Evolutionary conservation across 768 basidiomycete genomes (phyloP).

Genomic region (Candolleomyces eurysporus): DNA sequence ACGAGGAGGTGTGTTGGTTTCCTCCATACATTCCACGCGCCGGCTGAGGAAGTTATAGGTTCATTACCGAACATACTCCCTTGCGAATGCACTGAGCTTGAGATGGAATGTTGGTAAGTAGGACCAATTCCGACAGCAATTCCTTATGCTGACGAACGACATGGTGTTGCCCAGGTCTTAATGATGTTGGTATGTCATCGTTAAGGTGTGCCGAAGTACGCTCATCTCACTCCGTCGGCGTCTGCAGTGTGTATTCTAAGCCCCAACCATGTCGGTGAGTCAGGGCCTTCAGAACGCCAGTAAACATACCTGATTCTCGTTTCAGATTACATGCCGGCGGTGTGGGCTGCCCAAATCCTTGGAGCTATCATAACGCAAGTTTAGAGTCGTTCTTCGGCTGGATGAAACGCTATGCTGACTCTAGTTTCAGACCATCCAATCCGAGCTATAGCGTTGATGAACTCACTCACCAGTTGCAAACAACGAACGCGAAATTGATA

Average conservation of each 20-base stretch:
- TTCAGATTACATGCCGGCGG: conserved; percentile 50
- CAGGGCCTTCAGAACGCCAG: neutral
- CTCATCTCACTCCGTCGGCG: neutral
- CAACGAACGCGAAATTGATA: conserved; percentile 46
- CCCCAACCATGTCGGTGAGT: conserved; percentile 59
- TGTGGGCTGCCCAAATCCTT: conserved; percentile 61
- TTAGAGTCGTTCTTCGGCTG: neutral
- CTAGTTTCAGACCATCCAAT: conserved; percentile 54
- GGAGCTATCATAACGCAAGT: conserved; percentile 59
- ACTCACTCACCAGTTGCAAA: conserved; percentile 53
- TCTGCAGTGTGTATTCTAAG: conserved; percentile 58
- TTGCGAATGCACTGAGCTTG: conserved; percentile 52
- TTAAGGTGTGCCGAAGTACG: neutral
- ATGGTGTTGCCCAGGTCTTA: conserved; percentile 31
- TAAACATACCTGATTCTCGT: conserved; percentile 3
- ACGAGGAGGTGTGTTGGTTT: conserved; percentile 43
- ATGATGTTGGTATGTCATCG: conserved; percentile 48
- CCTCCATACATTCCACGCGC: neutral
- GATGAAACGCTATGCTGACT: neutral
- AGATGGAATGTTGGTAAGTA: conserved; percentile 48
- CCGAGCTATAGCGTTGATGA: conserved; percentile 59
- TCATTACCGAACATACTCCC: conserved; percentile 41
- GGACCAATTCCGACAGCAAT: neutral
- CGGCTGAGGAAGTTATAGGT: conserved; percentile 17
- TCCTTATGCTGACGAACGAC: conserved; percentile 6